Percentiles rank a stretch among this genome's conserved stretches.
These are phyloP conservation scores for Breynia disticha DNA, from an alignment of 441 rosid species.

Conservation along the genomic window DNA sequence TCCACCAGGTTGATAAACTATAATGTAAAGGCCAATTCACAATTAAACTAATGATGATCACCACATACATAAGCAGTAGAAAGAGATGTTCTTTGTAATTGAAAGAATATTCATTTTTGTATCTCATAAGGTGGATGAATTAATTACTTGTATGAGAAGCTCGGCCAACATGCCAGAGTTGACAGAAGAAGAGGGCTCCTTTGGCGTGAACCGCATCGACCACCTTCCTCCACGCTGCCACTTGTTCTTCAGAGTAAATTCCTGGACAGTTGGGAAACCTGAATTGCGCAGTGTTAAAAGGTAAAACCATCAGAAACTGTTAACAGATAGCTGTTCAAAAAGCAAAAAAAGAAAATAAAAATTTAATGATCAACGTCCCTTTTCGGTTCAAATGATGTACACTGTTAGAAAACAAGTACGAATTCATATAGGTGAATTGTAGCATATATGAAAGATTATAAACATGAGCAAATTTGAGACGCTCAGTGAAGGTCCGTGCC, in stretches of 20 bases:
- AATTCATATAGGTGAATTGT: no score
- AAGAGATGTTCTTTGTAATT: no score
- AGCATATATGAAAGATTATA: no score
- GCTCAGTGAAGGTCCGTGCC: no score
- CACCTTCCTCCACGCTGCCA: conserved; percentile 72
- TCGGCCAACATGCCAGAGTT: conserved; percentile 88
- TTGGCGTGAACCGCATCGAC: conserved; percentile 67
- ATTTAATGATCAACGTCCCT: no score
- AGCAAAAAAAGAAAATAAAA: no score
- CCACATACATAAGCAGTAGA: neutral
- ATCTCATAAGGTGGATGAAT: no score
- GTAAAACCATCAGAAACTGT: conserved; percentile 1
- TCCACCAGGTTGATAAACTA: conserved; percentile 68
- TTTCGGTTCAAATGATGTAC: no score
- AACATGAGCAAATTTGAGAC: no score
- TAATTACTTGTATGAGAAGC: conserved; percentile 66
- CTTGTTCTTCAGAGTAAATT: conserved; percentile 64
- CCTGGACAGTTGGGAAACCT: conserved; percentile 94
- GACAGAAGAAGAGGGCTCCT: conserved; percentile 76
- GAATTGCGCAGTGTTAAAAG: conserved; percentile 6
- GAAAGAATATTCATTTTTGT: no score
- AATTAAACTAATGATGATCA: conserved; percentile 3
- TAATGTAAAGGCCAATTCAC: conserved; percentile 4
- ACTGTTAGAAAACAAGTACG: no score
- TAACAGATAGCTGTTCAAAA: no score